Base-by-base conservation (phyloP, 352 stramenopile genomes). In the Phytophthora pinifolia region DNA sequence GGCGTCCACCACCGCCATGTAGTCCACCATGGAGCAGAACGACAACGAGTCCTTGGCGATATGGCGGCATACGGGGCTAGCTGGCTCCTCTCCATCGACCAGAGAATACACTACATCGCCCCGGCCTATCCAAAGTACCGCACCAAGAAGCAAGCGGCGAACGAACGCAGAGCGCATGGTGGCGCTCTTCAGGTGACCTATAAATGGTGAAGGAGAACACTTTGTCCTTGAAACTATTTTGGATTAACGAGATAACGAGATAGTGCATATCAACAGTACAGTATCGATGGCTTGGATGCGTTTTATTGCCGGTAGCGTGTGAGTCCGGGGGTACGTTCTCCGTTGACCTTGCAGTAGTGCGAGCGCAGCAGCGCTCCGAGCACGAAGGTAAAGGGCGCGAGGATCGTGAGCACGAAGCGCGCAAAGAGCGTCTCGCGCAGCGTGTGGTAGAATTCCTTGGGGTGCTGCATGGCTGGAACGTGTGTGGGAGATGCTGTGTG, bases 1-100 rank as follows among this genome's bases (percentile, higher is more conserved):
- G 7, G 58, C 59, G 46, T 90, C 77, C 3, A 92, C 70, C 9
- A 94, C 79, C 3, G 80, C 82, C 38, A 70, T 59, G 68, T 92
- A 94, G 57, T 91, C 75, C 39, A 94, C 73, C 84, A 92, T 92
- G 37, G 78, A 88, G 61, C 82, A 94, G 57, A 94, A 92, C 15
- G 70, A 60, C 15, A 94, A 74, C 42, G 78, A 83, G 46, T 86
- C 73, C 45, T 85, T 88, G 3, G 62, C 36, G 46, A 92, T 79
- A 6, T 49, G 34, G 1, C 65, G 68, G 30, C 82, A 89, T 30
- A 80, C 55, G 0, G 79, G 73, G 8, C 51, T 74, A 7, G 14
- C 41, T 0, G 79, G 76, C 22, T 89, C 81, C 34, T 89, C 79
- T 30, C 41, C 63, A 9, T 81, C 70, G 5, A 39, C 31, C 12